Evolutionary conservation across 345 rosid genomes (phyloP), one percentile per base, ranked within the genome.

Genomic region (Pelargonium nanum): DNA sequence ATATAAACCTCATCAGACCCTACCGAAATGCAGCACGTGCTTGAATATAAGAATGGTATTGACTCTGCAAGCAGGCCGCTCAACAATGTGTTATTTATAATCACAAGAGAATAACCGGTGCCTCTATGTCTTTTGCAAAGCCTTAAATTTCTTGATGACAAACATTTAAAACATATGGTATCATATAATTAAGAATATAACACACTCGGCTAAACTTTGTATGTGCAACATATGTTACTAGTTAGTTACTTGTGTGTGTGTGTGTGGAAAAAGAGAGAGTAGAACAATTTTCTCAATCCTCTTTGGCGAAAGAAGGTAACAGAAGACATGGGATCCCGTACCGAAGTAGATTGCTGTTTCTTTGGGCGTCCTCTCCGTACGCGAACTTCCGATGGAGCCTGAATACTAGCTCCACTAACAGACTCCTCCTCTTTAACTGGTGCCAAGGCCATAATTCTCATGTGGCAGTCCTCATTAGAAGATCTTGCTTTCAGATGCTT

Each of bases 261-360:
- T 8, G n/a, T 13, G 22, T 55, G 56, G 26, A 15, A 26, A 17
- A 16, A 56, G 21, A 56, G 32, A 24, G n/a, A 13, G 25, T 8
- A 56, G 7, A 56, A 25, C 19, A 24, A 13, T 22, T 25, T 54
- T 20, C 16, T 24, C n/a, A 55, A 55, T 10, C 4, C 16, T 15
- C 10, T 28, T 56, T 16, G 2, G 55, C 22, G 17, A 20, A 13
- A 52, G 22, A 52, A 52, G 6, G 55, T n/a, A 52, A 8, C 4
- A n/a, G 55, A 9, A 15, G 2, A 19, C 1, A 19, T 51, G 28
- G 32, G 17, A 62, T 62, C 69, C 45, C 74, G 26, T 76, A 83
- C 89, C 78, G 40, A 17, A 69, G 53, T 40, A 55, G 69, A 64
- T 21, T 64, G 73, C 50, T 4, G 45, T 65, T 79, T 85, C 80